Percentiles rank a stretch among this genome's conserved stretches.
Evolutionary conservation across 306 rosid genomes (phyloP).

Genomic region (Styphnolobium japonicum): DNA sequence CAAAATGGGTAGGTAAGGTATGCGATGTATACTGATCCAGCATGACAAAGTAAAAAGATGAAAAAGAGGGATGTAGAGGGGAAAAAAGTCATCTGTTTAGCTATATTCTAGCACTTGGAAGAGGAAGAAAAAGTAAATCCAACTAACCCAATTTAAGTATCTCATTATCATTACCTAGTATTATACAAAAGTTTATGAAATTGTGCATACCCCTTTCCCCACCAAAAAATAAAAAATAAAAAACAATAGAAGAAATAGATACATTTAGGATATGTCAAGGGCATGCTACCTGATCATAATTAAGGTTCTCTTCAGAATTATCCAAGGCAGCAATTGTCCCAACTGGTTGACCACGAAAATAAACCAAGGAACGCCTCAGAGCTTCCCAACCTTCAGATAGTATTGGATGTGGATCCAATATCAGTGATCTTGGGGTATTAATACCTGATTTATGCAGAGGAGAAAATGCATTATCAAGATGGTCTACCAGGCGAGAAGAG

Average conservation of each 20-base stretch:
- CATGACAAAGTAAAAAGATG: not conserved
- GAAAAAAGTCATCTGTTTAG: not conserved
- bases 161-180: too few species aligned
- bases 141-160: too few species aligned
- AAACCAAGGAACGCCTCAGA: conserved; percentile 70
- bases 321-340: conserved; percentile 94
- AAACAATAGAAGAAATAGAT: not conserved
- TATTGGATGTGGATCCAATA: conserved; percentile 54
- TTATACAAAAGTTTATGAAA: too few species aligned
- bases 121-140: too few species aligned
- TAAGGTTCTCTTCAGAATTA: conserved; percentile 68
- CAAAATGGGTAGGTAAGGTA: conserved; percentile 3
- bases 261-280: not conserved
- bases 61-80: not conserved
- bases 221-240: too few species aligned
- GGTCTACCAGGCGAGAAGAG: conserved; percentile 40
- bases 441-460: conserved; percentile 45
- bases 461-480: conserved; percentile 38
- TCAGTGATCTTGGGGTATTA: conserved; percentile 52
- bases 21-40: not conserved
- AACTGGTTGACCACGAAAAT: conserved; percentile 77
- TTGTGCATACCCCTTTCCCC: not conserved
- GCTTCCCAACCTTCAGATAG: conserved; percentile 78
- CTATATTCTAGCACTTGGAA: not conserved
- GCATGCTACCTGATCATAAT: conserved; percentile 57